Evolutionary conservation across 768 basidiomycete genomes (phyloP).

Genomic region (Phlegmacium glaucopus): DNA sequence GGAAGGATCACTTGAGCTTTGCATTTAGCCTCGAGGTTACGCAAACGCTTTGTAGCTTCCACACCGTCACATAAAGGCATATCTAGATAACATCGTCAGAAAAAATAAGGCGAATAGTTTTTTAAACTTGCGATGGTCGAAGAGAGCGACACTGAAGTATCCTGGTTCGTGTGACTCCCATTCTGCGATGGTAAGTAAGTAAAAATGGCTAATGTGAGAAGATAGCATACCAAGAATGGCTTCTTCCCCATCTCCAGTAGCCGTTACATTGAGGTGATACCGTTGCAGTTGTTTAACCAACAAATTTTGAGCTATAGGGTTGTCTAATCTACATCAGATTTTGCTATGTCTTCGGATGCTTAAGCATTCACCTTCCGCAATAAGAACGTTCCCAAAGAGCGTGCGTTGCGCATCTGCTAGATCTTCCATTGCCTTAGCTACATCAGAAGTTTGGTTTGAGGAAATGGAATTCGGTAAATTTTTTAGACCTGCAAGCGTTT

Average conservation of each 20-base stretch:
- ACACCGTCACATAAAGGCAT: slow-evolving; percentile 81
- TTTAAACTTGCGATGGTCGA: slow-evolving; percentile 65
- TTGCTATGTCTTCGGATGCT: neutral
- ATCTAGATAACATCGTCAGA: slow-evolving; percentile 35
- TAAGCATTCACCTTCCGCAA: slow-evolving; percentile 58
- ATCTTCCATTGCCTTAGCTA: slow-evolving; percentile 43
- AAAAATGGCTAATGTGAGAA: neutral
- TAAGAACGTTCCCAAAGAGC: slow-evolving; percentile 62
- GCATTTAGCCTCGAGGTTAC: slow-evolving; percentile 55
- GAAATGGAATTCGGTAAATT: slow-evolving; percentile 46
- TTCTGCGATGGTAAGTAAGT: slow-evolving; percentile 32
- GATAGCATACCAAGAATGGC: slow-evolving; percentile 48
- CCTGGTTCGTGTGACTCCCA: slow-evolving; percentile 70
- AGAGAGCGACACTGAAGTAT: slow-evolving; percentile 65
- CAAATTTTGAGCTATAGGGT: slow-evolving; percentile 65
- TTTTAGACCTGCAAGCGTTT: slow-evolving; percentile 58
- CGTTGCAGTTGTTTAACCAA: slow-evolving; percentile 66
- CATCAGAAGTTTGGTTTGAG: slow-evolving; percentile 31
- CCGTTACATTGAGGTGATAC: slow-evolving; percentile 54
- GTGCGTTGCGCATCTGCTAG: slow-evolving; percentile 46
- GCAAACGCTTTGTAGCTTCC: slow-evolving; percentile 64
- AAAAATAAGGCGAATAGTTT: neutral
- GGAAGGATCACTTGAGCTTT: slow-evolving; percentile 49
- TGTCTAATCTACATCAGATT: slow-evolving; percentile 40
- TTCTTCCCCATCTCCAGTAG: slow-evolving; percentile 67